Evolutionary conservation across 106 monocot genomes (phyloP).

Genomic region (Allium sativum): DNA sequence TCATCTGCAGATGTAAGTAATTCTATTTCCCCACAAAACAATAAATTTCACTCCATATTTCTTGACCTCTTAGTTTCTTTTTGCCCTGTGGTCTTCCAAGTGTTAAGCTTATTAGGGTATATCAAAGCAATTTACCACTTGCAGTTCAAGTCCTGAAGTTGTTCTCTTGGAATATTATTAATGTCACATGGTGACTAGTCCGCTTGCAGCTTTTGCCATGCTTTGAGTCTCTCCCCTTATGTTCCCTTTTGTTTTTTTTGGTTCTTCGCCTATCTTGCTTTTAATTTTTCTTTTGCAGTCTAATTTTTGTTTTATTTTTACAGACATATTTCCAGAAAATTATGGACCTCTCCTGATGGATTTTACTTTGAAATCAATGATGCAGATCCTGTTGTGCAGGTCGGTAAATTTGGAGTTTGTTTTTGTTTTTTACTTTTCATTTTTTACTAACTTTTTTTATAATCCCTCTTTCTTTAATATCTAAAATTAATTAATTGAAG

Average conservation of each 20-base stretch:
- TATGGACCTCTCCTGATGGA: conserved; percentile 91
- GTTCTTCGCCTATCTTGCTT: background rate
- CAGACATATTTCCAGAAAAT: conserved; percentile 73
- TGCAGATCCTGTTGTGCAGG: conserved; percentile 64
- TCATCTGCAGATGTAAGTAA: conserved; percentile 81
- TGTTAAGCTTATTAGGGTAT: background rate
- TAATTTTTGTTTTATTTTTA: too few relatives aligned
- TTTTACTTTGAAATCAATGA: conserved; percentile 95
- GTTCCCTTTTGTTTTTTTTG: too few relatives aligned
- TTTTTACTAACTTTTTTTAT: too few relatives aligned
- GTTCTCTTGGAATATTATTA: too few relatives aligned
- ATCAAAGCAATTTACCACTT: background rate
- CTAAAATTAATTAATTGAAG: conserved; percentile 43
- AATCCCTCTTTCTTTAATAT: too few relatives aligned
- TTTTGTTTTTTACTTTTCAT: too few relatives aligned
- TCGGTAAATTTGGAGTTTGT: conserved; percentile 16
- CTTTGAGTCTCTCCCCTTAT: too few relatives aligned
- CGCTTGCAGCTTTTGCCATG: too few relatives aligned
- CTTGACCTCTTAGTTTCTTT: background rate
- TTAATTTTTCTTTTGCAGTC: too few relatives aligned
- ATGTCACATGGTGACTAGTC: too few relatives aligned
- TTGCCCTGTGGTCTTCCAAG: too few relatives aligned
- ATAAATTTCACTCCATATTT: background rate
- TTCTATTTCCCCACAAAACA: background rate
- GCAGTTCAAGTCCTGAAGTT: too few relatives aligned